These are phyloP conservation scores for Xylariaceae sp. DNA, from an alignment of 2,329 filamentous ascomycete species.

Conservation along the genomic window DNA sequence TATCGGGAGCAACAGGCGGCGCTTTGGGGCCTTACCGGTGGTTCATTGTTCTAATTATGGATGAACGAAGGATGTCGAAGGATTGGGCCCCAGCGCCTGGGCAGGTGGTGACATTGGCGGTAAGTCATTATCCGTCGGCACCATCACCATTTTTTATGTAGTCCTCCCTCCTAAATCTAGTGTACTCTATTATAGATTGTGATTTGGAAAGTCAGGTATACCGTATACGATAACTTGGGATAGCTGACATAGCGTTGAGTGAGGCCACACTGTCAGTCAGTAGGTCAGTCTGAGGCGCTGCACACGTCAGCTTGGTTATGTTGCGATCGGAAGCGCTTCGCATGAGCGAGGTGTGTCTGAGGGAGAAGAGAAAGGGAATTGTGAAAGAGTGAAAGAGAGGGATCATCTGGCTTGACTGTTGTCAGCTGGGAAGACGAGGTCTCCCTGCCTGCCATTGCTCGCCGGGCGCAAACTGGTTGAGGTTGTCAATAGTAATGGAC, in stretches of 20 bases:
- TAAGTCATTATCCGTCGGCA: neutral
- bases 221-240: too few relatives aligned
- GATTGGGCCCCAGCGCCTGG: neutral
- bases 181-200: neutral
- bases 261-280: neutral
- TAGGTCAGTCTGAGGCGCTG: conserved; percentile 2
- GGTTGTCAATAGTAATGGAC: neutral
- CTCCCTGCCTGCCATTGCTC: neutral
- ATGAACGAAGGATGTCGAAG: neutral
- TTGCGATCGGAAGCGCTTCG: conserved; percentile 2
- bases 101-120: conserved; percentile 1
- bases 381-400: neutral
- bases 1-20: neutral
- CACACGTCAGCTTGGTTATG: conserved; percentile 2
- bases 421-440: conserved; percentile 1
- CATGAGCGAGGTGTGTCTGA: neutral
- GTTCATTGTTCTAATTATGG: neutral
- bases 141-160: neutral
- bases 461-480: neutral
- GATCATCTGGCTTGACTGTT: neutral
- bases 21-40: neutral
- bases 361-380: neutral
- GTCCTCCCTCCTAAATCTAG: neutral
- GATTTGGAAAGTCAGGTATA: neutral
- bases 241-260: neutral